These are phyloP conservation scores for Yamadazyma olivae DNA, from an alignment of 805 yeast genomes.

Conservation along the genomic window DNA sequence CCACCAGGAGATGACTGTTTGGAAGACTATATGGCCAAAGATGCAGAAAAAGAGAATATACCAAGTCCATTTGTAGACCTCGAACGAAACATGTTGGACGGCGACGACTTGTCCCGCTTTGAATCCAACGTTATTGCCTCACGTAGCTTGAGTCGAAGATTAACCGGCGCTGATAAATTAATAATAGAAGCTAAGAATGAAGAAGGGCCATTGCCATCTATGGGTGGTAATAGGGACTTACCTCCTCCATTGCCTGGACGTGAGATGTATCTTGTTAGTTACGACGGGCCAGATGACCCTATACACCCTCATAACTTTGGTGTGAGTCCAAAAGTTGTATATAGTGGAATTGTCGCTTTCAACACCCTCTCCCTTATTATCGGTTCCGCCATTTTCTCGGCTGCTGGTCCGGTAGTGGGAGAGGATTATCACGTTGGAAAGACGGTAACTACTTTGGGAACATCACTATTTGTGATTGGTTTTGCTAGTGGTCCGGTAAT, in stretches of 20 bases:
- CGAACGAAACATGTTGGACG: too few relatives aligned
- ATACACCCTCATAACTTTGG: conserved; percentile 80
- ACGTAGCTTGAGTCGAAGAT: conserved; percentile 18
- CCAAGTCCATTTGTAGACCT: too few relatives aligned
- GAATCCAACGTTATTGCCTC: conserved; percentile 21
- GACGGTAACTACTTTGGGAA: conserved; percentile 71
- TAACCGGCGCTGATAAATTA: conserved; percentile 26
- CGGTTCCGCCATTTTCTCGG: conserved; percentile 83
- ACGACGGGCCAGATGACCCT: conserved; percentile 79
- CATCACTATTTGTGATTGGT: conserved; percentile 83
- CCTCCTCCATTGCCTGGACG: conserved; percentile 61
- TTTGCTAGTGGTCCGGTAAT: conserved; percentile 90
- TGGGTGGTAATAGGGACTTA: conserved; percentile 66
- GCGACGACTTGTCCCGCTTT: conserved; percentile 21
- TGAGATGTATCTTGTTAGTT: conserved; percentile 61
- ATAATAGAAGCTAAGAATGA: conserved; percentile 22
- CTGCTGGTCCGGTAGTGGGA: conserved; percentile 50
- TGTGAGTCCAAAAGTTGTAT: conserved; percentile 19
- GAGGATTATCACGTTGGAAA: conserved; percentile 53
- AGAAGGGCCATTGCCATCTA: conserved; percentile 36
- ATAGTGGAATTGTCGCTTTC: conserved; percentile 25
- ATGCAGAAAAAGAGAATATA: too few relatives aligned
- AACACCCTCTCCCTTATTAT: conserved; percentile 49
- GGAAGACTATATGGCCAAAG: neutral
- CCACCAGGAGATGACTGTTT: too few relatives aligned